Evolutionary conservation across 768 basidiomycete genomes (phyloP).

Genomic region (Clavulina sp.): DNA sequence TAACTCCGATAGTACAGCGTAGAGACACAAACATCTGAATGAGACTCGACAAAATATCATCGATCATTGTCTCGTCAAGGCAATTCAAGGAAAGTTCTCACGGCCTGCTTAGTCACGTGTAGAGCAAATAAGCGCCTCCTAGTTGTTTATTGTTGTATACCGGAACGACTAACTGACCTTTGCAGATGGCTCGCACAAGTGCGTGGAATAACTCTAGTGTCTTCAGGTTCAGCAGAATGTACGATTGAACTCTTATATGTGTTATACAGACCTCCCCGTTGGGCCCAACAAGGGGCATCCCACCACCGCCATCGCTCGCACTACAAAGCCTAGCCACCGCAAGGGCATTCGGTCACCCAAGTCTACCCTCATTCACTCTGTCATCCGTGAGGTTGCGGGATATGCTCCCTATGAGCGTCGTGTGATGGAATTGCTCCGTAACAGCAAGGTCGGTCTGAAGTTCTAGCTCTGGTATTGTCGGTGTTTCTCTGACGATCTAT

Average conservation of each 20-base stretch:
- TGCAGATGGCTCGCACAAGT: constrained; percentile 3
- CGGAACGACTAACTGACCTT: no score
- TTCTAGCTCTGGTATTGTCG: constrained; percentile 6
- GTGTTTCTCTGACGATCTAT: constrained; percentile 5
- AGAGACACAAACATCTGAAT: no score
- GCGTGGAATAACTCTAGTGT: not conserved
- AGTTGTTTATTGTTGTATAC: not conserved
- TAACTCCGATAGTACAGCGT: no score
- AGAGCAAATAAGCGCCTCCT: no score
- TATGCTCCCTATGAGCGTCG: constrained; percentile 96
- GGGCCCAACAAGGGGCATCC: constrained; percentile 81
- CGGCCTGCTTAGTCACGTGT: no score
- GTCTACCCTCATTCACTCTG: constrained; percentile 83
- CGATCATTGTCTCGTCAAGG: no score
- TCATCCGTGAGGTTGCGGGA: constrained; percentile 92
- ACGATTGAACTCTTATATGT: not conserved
- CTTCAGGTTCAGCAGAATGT: not conserved
- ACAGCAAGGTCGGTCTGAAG: constrained; percentile 54
- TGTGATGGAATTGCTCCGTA: constrained; percentile 94
- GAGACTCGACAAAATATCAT: no score
- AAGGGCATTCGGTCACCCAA: constrained; percentile 83
- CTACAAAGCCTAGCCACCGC: constrained; percentile 65
- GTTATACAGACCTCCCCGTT: constrained; percentile 52
- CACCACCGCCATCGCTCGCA: constrained; percentile 67
- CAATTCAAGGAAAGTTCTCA: no score